These are phyloP conservation scores for Citrus medica DNA, from an alignment of 345 rosid genomes.

Conservation along the genomic window DNA sequence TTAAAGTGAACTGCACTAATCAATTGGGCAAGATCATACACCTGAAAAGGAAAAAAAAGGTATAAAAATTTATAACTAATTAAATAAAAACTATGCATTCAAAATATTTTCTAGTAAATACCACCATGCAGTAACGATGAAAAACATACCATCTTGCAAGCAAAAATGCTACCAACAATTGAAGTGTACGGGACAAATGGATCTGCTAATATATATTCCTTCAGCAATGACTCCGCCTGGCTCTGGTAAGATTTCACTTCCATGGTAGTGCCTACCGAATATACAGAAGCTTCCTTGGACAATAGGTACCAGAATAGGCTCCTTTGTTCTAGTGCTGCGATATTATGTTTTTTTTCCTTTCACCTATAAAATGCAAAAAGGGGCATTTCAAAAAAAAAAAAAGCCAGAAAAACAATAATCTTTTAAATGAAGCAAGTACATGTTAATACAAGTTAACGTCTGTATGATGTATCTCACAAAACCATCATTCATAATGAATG, in stretches of 20 bases:
- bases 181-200: conserved; percentile 60
- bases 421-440: too few species aligned
- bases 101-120: neutral
- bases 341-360: neutral
- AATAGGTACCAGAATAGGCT: conserved; percentile 7
- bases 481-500: neutral
- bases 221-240: conserved; percentile 53
- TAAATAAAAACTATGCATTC: neutral
- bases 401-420: too few species aligned
- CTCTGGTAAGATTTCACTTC: conserved; percentile 40
- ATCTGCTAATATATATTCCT: conserved; percentile 52
- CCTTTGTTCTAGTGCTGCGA: neutral
- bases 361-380: neutral
- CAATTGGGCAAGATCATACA: conserved; percentile 55
- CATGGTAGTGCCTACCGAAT: conserved; percentile 23
- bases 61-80: neutral
- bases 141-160: conserved; percentile 52
- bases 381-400: neutral
- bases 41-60: conserved; percentile 29
- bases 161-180: conserved; percentile 44
- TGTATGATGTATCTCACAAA: neutral
- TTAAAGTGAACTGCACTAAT: conserved; percentile 53
- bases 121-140: neutral
- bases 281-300: conserved; percentile 8
- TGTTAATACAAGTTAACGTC: too few species aligned